Evolutionary conservation across 257 asterid species (phyloP).

Genomic region (Lycium ferocissimum): DNA sequence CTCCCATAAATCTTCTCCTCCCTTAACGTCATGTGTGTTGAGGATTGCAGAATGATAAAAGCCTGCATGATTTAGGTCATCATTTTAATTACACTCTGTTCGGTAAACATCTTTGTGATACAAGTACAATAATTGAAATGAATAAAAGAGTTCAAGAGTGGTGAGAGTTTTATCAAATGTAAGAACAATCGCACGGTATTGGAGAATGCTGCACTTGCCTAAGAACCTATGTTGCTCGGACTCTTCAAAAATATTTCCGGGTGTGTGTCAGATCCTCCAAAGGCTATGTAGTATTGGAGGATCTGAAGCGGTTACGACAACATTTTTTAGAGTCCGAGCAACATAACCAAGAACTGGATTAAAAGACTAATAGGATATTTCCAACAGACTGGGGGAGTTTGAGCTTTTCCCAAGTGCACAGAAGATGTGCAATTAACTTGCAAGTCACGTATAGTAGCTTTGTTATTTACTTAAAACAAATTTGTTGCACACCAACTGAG

Average conservation of each 20-base stretch:
- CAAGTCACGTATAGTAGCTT: background rate
- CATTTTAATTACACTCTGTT: background rate
- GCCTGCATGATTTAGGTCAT: constrained; percentile 50
- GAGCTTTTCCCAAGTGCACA: background rate
- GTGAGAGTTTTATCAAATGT: background rate
- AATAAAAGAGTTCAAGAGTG: background rate
- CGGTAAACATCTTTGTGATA: background rate
- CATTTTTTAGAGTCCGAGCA: too few relatives aligned
- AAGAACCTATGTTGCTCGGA: too few relatives aligned
- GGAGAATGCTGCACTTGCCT: background rate
- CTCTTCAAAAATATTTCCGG: too few relatives aligned
- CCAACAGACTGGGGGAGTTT: background rate
- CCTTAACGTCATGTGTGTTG: constrained; percentile 69
- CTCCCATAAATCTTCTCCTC: constrained; percentile 72
- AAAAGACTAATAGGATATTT: background rate
- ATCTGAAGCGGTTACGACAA: too few relatives aligned
- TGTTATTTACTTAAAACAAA: background rate
- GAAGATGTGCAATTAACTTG: background rate
- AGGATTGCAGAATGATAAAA: constrained; percentile 90
- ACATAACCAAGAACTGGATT: background rate
- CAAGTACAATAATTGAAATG: background rate
- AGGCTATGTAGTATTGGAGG: too few relatives aligned
- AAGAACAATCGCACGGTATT: background rate
- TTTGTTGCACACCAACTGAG: background rate
- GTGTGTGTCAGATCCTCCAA: too few relatives aligned